phyloP scores from a whole-genome alignment of 2,329 filamentous ascomycete species.

The Bipolaris oryzae region DNA sequence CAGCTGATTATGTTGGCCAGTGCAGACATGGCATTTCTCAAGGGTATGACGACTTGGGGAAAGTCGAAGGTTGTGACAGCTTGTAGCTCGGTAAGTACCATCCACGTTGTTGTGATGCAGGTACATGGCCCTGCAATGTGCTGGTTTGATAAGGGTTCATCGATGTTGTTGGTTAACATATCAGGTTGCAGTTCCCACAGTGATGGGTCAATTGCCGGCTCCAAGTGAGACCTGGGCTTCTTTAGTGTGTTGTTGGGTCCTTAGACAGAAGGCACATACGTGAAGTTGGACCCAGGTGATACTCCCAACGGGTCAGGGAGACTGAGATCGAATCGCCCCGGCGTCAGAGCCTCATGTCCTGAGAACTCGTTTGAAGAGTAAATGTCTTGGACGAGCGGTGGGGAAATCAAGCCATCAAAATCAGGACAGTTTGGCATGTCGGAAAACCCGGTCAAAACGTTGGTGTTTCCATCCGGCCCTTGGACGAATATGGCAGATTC shows the following conservation, averaged over 20 bases:
- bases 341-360: constrained; percentile 7
- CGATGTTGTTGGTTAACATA: not conserved
- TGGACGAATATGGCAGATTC: constrained; percentile 6
- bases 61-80: constrained; percentile 49
- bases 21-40: constrained; percentile 52
- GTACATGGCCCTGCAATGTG: constrained; percentile 42
- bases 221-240: constrained; percentile 16
- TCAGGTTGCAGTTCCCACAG: constrained; percentile 28
- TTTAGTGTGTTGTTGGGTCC: not conserved
- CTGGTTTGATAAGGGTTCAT: constrained; percentile 5
- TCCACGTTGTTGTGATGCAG: constrained; percentile 55
- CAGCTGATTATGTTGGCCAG: constrained; percentile 51
- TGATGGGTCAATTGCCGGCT: constrained; percentile 33
- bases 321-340: constrained; percentile 12
- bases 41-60: constrained; percentile 50
- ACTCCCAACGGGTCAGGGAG: constrained; percentile 9
- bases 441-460: constrained; percentile 7
- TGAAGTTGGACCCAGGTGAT: constrained; percentile 10
- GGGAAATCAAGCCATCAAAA: constrained; percentile 20
- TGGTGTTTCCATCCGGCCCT: constrained; percentile 2
- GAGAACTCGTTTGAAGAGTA: constrained; percentile 5
- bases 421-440: constrained; percentile 12
- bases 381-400: constrained; percentile 15
- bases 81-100: constrained; percentile 52
- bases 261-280: constrained; percentile 18